Evolutionary conservation across 2,329 filamentous ascomycete genomes (phyloP), one percentile per base, ranked within the genome.

Genomic region (Rutstroemia sydowiana): DNA sequence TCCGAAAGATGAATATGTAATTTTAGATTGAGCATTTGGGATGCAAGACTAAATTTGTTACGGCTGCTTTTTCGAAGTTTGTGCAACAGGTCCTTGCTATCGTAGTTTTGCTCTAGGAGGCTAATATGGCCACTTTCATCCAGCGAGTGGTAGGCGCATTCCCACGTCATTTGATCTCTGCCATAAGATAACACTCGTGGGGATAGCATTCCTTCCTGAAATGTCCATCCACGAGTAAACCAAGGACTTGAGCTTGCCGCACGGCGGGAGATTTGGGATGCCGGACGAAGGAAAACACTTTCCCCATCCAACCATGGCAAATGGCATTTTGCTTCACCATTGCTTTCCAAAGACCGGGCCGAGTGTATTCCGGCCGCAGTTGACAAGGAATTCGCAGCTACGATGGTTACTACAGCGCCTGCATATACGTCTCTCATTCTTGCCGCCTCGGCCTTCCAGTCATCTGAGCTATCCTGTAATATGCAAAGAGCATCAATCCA

Each of bases 61-160:
- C 16, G 34, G 37, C 45, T 39, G 26, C 34, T 53, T 31, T 55
- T 55, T 11, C 49, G 43, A 26, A 34, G 14, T 20, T 48, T 52
- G 40, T 55, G 49, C 8, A 55, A 18, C 7, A 55, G 39, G 43
- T 55, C 53, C 36, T 55, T 55, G 34, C 50, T 53, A 31, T 53
- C 53, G 20, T 48, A 55, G 6, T 48, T 39, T n/a, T 55, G 53
- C 28, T 53, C 53, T 32, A 55, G 20, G 18, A 55, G 7, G 5
- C 37, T 43, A 26, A 43, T 45, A 14, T 49, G 50, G 5, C 53
- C 53, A 45, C 53, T 48, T 34, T 55, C 53, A 21, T 46, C 45
- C 21, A 43, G 20, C 5, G 39, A 41, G 23, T 45, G 28, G 30
- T 41, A 39, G 16, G 36, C 40, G 39, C 53, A 55, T 41, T 55